phyloP scores from a whole-genome alignment of 164 flowering plant species.

The Nelumbo lutea region DNA sequence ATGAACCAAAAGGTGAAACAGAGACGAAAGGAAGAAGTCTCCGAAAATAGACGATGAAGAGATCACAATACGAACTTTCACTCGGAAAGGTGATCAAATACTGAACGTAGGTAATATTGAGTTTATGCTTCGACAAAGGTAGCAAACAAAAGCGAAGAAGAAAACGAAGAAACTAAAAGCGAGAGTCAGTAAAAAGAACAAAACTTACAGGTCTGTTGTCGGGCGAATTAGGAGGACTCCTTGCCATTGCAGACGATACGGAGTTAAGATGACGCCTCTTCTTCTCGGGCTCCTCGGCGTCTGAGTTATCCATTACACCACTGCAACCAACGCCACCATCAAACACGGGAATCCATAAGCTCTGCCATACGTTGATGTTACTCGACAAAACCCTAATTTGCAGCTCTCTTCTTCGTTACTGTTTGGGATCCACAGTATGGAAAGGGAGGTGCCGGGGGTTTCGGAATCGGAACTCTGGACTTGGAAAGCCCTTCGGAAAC shows the following conservation, averaged over 20 bases:
- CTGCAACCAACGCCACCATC: constrained; percentile 20
- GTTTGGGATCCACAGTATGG: neutral
- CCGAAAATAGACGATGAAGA: neutral
- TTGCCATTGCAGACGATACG: constrained; percentile 23
- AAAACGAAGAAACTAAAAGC: too few relatives aligned
- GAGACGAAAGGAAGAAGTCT: neutral
- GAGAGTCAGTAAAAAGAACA: neutral
- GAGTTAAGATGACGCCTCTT: constrained; percentile 26
- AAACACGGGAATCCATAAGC: constrained; percentile 2
- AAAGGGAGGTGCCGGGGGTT: neutral
- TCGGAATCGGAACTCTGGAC: neutral
- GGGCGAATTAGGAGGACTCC: constrained; percentile 17
- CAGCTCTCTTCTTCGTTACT: neutral
- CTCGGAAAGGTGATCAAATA: neutral
- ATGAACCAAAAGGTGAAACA: neutral
- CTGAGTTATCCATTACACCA: constrained; percentile 19
- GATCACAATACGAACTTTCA: neutral
- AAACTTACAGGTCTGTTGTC: constrained; percentile 21
- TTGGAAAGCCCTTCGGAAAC: too few relatives aligned
- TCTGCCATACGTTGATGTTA: neutral
- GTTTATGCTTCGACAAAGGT: neutral
- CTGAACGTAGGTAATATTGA: neutral
- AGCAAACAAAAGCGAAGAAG: neutral
- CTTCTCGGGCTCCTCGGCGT: constrained; percentile 24
- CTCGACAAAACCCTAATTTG: constrained; percentile 5